Base-by-base conservation (phyloP, 2,329 filamentous ascomycete species). In the Sporothrix protearum region DNA sequence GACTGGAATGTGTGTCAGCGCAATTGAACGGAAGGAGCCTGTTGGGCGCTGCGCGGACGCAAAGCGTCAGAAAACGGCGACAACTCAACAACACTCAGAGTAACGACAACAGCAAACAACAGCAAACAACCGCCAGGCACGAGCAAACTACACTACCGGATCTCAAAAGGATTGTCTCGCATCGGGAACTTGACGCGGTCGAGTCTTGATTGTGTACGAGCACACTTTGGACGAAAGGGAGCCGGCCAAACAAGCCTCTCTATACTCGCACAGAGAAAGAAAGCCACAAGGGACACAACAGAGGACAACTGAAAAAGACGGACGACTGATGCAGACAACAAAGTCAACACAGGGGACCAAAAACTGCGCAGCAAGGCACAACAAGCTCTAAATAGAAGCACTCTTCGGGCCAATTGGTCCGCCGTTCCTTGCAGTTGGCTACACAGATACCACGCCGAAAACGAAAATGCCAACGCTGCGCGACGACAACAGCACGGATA, bases 381-480 rank as follows among this genome's bases (percentile, higher is more conserved):
- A 39, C 39, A 47, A 64, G 22, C 61, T 30, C 36, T 14, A 45
- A n/a, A 30, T 16, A 7, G 12, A n/a, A 39, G 14, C 5, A 22
- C 59, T 19, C n/a, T n/a, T n/a, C n/a, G 2, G 30, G 30, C 45
- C 64, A 68, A 68, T 25, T 1, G 25, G 5, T 22, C 28, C 28
- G 42, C 36, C 25, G 63, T 67, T 49, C 42, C 63, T 66, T 47
- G 63, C 42, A 36, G 63, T 45, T 22, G 63, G 63, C 25, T 14
- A 67, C 63, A 67, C 42, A 22, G 36, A 16, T 9, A 63, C 42
- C 59, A 51, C 39, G 39, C 45, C 61, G 61, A 64, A 64, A 64
- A 64, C 61, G 61, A 64, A 64, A 64, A 64, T n/a, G 61, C 59
- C 59, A 64, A 47, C 16, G 59, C 36, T 66, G 63, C 63, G 33